These are phyloP conservation scores for Yamadazyma sp. DNA, from an alignment of 1,139 yeast species.

Conservation along the genomic window DNA sequence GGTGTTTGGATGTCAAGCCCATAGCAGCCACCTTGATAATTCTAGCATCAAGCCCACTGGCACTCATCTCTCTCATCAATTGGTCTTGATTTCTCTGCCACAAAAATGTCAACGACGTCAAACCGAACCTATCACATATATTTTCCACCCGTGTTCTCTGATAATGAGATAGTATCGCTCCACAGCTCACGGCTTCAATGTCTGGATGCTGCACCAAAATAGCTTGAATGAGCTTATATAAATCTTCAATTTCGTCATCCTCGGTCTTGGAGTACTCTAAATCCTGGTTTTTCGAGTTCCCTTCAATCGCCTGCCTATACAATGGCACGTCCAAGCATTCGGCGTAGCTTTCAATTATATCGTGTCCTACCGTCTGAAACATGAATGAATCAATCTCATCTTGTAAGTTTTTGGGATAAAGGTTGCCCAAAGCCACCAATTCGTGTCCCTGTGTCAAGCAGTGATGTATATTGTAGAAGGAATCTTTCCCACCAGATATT, in stretches of 20 bases:
- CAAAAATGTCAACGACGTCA: conserved; percentile 70
- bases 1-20: conserved; percentile 65
- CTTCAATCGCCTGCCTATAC: conserved; percentile 66
- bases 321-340: conserved; percentile 79
- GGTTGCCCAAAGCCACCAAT: conserved; percentile 77
- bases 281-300: conserved; percentile 61
- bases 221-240: conserved; percentile 48
- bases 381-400: conserved; percentile 89
- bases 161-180: conserved; percentile 91
- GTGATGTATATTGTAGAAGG: conserved; percentile 84
- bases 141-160: conserved; percentile 92
- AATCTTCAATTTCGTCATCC: conserved; percentile 86
- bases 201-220: conserved; percentile 65
- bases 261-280: conserved; percentile 67
- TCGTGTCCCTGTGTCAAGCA: conserved; percentile 83
- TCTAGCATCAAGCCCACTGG: conserved; percentile 73
- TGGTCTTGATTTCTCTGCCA: conserved; percentile 89
- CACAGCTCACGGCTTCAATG: conserved; percentile 84
- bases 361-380: conserved; percentile 99
- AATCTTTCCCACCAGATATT: conserved; percentile 95
- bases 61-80: conserved; percentile 80
- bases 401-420: conserved; percentile 58
- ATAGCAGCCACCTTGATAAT: conserved; percentile 91
- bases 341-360: conserved; percentile 62
- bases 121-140: conserved; percentile 72